Evolutionary conservation across 2,329 filamentous ascomycete genomes (phyloP), one percentile per base, ranked within the genome.

Genomic region (Arthrobotrys megalospora): DNA sequence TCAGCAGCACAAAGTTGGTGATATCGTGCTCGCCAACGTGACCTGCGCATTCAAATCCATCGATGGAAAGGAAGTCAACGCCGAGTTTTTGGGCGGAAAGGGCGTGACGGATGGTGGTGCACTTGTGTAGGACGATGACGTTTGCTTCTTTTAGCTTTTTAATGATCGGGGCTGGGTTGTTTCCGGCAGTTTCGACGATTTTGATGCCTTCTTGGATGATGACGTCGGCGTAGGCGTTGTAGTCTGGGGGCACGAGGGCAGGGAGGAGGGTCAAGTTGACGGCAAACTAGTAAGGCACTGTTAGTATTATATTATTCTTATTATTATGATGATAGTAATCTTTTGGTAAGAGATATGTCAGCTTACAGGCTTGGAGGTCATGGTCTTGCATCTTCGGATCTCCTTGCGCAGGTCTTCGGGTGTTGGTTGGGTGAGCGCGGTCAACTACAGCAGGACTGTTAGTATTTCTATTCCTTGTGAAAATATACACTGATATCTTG

Each of bases 201-300:
- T 89, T 90, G 85, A 98, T 88, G 72, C 94, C 94, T 86, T 97
- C 94, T 83, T 97, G 94, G 83, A 99, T 94, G 83, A 96, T 91
- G 67, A 94, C 93, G 85, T 93, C 92, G 32, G 95, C 93, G 86
- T 97, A 99, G 79, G 93, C 95, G 79, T 86, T 89, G 85, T 99
- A 99, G 88, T 98, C 91, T 4, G 96, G 96, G 6, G 96, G 93
- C 8, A 93, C 91, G 82, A 98, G 89, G 70, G 94, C 89, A 32
- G 96, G 96, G 53, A 98, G 91, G 79, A 98, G 91, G 7, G 96
- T 99, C 81, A 98, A 89, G 86, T 99, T 99, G 82, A 98, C 95
- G 83, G 89, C 96, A 85, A 99, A 98, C 70, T 79, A 38, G 45
- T 60, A 14, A 32, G 10, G 14, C 3, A n/a, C 6, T 10, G 4